Evolutionary conservation across 1,284 basidiomycete genomes (phyloP), one percentile per base, ranked within the genome.

Genomic region (Xerocomus amazonicus): DNA sequence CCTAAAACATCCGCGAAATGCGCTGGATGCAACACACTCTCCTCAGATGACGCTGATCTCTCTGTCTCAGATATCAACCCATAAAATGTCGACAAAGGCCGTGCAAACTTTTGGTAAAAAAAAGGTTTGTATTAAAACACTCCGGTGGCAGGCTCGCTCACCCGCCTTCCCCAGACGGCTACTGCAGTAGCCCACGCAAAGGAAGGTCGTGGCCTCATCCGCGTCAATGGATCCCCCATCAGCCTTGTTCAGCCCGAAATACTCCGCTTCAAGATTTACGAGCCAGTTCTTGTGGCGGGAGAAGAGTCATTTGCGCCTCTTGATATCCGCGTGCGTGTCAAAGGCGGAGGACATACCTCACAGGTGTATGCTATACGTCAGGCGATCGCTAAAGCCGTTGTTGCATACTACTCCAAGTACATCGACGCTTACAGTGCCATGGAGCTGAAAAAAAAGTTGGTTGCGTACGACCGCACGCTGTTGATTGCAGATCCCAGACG

Each of bases 331-430:
- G 91, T 99, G 54, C 92, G 95, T 52, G 97, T 97, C 61, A 96
- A 95, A 76, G 97, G 97, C 76, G 97, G 97, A 84, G 97, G 97
- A 75, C 96, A 98, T 80, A 95, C 93, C 57, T 97, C 96, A 55
- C 97, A 99, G 76, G 83, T 99, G 59, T 99, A 99, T 76, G 97
- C 97, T 59, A 93, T 99, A 73, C 93, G 97, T 63, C 97, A 99
- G 79, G 97, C 97, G 44, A 97, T 99, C 65, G 90, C 93, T 65
- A 99, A 97, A 80, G 95, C 96, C 55, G 75, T 99, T 59, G 92
- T 99, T 66, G 97, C 96, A 48, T 98, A 95, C 83, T 96, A 96
- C 73, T 90, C 94, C 77, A 99, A 99, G 79, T 97, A 97, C 81
- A 83, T 95, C 73, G 97, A 99, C 70, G 97, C 97, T 59, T 94